Percentiles rank a stretch among this genome's conserved stretches.
Conservation (phyloP, 495 filamentous ascomycete species). For the Stereocaulon alpinum region DNA sequence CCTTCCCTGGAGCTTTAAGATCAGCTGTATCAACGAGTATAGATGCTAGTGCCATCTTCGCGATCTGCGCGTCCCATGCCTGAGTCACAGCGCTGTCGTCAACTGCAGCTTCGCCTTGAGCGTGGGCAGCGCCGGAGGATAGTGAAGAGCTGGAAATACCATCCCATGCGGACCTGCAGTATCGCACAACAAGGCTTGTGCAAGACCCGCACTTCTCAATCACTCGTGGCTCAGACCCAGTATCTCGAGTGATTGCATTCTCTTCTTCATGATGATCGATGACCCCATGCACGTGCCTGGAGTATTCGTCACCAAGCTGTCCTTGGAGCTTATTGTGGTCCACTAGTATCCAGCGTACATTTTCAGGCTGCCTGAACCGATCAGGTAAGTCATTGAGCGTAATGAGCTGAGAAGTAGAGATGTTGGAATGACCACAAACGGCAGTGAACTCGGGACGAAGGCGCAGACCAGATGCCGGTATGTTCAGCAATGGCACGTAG, state of each 20-base stretch:
- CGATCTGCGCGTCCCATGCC: constrained; percentile 49
- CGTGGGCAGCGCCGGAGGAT: constrained; percentile 26
- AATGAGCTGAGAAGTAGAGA: constrained; percentile 31
- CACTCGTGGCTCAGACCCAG: constrained; percentile 43
- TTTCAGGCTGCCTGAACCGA: constrained; percentile 25
- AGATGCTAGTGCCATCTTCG: constrained; percentile 66
- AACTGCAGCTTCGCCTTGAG: constrained; percentile 18
- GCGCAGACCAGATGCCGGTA: constrained; percentile 55
- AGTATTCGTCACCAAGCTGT: constrained; percentile 32
- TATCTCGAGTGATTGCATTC: constrained; percentile 40
- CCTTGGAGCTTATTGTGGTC: constrained; percentile 80
- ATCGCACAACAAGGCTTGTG: constrained; percentile 60
- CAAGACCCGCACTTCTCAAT: constrained; percentile 69
- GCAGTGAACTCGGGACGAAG: constrained; percentile 70
- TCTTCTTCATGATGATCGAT: constrained; percentile 94
- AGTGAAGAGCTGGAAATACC: constrained; percentile 24
- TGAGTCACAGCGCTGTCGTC: constrained; percentile 24
- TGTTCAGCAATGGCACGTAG: constrained; percentile 75
- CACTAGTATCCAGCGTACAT: constrained; percentile 56
- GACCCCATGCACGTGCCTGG: constrained; percentile 51
- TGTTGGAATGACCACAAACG: constrained; percentile 30
- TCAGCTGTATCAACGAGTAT: constrained; percentile 81
- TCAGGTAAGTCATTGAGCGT: constrained; percentile 35
- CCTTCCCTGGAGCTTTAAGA: constrained; percentile 57
- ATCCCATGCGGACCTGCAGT: constrained; percentile 51